Evolutionary conservation across 768 basidiomycete species (phyloP).

Genomic region (Antrodiella citrinella): DNA sequence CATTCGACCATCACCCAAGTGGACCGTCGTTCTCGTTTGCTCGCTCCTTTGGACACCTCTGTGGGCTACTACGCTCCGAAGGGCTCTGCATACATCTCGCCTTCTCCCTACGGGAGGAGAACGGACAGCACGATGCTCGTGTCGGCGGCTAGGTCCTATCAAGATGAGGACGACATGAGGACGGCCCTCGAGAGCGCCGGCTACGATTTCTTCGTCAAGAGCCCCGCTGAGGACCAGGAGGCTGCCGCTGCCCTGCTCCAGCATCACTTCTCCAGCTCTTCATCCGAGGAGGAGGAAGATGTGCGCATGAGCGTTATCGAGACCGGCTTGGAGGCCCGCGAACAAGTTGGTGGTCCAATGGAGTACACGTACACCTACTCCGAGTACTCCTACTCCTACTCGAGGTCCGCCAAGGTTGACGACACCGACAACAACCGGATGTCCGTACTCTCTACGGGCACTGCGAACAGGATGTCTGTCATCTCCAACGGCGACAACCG

Average conservation of each 20-base stretch:
- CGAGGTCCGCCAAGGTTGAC: conserved; percentile 2
- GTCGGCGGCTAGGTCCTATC: not conserved
- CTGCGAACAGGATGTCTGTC: conserved; percentile 14
- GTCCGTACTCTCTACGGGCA: conserved; percentile 18
- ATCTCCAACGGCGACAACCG: conserved; percentile 14
- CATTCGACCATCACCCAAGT: not conserved
- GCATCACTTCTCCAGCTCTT: not conserved
- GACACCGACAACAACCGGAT: not conserved
- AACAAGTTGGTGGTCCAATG: not conserved
- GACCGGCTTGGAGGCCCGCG: not conserved
- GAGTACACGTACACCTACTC: conserved; percentile 8
- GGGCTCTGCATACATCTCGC: not conserved
- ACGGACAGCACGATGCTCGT: not conserved
- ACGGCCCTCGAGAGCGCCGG: not conserved
- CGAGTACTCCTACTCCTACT: conserved; percentile 12
- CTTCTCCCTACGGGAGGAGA: not conserved
- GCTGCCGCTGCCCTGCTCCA: not conserved
- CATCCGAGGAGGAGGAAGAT: not conserved
- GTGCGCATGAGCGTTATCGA: not conserved
- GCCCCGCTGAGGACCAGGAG: not conserved
- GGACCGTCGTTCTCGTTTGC: not conserved
- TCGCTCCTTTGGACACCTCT: not conserved
- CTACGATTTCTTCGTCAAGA: not conserved
- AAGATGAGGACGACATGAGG: not conserved
- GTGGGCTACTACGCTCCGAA: not conserved